These are phyloP conservation scores for Saprolegnia parasitica DNA, from an alignment of 352 stramenopile species.

Conservation along the genomic window DNA sequence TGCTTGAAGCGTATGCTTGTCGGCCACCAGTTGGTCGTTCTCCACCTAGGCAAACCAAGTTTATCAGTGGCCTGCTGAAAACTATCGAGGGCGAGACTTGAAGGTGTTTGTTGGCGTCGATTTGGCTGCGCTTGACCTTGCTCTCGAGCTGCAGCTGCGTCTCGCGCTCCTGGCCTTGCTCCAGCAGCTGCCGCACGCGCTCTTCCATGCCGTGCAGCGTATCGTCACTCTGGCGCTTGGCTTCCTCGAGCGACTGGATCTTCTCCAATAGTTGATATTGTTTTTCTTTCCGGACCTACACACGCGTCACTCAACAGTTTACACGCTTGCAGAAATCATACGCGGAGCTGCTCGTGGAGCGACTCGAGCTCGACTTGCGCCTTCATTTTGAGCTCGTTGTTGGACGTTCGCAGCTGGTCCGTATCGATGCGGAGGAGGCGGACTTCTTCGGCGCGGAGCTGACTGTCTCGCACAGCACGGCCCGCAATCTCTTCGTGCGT, in stretches of 20 bases:
- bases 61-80: too few species aligned
- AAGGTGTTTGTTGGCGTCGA: slow-evolving; percentile 92
- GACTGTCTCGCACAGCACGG: slow-evolving; percentile 83
- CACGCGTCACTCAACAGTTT: neutral
- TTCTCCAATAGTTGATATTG: slow-evolving; percentile 97
- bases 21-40: slow-evolving; percentile 65
- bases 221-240: slow-evolving; percentile 90
- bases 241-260: slow-evolving; percentile 92
- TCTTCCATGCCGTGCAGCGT: slow-evolving; percentile 87
- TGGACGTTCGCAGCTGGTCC: slow-evolving; percentile 91
- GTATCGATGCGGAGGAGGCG: slow-evolving; percentile 47
- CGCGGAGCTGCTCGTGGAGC: slow-evolving; percentile 93
- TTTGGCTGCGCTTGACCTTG: slow-evolving; percentile 86
- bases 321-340: slow-evolving; percentile 19
- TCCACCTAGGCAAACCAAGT: slow-evolving; percentile 42
- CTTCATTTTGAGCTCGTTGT: slow-evolving; percentile 93
- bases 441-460: slow-evolving; percentile 93
- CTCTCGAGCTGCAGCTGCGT: slow-evolving; percentile 93
- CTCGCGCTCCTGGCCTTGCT: slow-evolving; percentile 89
- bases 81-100: slow-evolving; percentile 18
- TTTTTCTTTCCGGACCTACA: slow-evolving; percentile 90
- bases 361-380: slow-evolving; percentile 93
- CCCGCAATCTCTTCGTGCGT: slow-evolving; percentile 90
- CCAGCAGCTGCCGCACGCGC: slow-evolving; percentile 82
- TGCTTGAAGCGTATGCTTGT: slow-evolving; percentile 75